A percentile compares a stretch with the other conserved stretches of the same genome.
Conservation (phyloP, 495 filamentous ascomycete species). For the Penicillium tannophilum region DNA sequence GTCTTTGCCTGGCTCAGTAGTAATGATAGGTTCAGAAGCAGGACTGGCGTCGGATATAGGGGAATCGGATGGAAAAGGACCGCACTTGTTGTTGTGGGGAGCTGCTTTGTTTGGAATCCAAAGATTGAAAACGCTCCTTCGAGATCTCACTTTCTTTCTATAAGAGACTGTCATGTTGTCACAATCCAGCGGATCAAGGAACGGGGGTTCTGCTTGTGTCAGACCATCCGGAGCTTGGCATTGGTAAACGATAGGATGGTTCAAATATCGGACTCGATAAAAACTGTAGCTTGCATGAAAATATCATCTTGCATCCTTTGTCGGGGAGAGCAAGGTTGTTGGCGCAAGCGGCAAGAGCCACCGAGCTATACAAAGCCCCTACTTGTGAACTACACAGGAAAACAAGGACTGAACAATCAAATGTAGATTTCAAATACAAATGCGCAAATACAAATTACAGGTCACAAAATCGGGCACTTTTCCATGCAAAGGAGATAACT, state of each 20-base stretch:
- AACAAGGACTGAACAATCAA: background rate
- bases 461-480: conserved; percentile 28
- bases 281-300: background rate
- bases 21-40: conserved; percentile 21
- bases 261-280: background rate
- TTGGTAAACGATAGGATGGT: conserved; percentile 1
- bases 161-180: conserved; percentile 25
- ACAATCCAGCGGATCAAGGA: background rate
- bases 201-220: conserved; percentile 2
- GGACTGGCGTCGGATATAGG: conserved; percentile 30
- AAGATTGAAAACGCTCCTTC: conserved; percentile 27
- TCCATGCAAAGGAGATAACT: conserved; percentile 31
- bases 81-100: conserved; percentile 14
- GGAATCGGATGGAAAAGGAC: conserved; percentile 21
- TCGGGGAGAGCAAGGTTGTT: background rate
- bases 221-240: conserved; percentile 1
- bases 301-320: background rate
- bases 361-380: background rate
- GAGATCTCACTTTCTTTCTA: conserved; percentile 17
- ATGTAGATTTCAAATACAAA: conserved; percentile 6
- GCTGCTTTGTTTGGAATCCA: conserved; percentile 24
- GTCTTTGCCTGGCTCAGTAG: conserved; percentile 5
- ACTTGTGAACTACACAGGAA: background rate
- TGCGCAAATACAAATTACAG: conserved; percentile 19
- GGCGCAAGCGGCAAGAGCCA: background rate